Evolutionary conservation across 495 filamentous ascomycete genomes (phyloP), one percentile per base, ranked within the genome.

Genomic region (Patellaria atrata): DNA sequence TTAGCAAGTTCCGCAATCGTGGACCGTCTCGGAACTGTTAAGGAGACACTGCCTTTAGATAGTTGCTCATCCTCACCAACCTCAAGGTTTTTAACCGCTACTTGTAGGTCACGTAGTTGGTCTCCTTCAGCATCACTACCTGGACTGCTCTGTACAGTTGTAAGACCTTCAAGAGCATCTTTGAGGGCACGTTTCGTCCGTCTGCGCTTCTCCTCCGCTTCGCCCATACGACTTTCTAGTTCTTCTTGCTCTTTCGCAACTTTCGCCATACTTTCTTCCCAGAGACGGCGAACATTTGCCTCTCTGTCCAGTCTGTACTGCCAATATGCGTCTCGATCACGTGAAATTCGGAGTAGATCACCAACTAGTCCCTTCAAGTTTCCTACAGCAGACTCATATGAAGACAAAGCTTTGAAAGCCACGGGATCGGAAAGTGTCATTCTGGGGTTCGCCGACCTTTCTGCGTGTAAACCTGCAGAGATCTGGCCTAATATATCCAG

Each of bases 261-360:
- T 32, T 78, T 73, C 4, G 85, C 81, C 89, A 97, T 96, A 58
- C 84, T 96, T 42, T 96, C 91, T 61, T 97, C 89, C 89, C 91
- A 97, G 69, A 97, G 76, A 27, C 79, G 73, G 18, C 89, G 73
- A 49, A 94, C 73, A 50, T 86, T 73, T 21, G 73, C 75, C 56
- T 97, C 89, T 22, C 82, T 75, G 48, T 87, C 84, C 18, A 97
- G 67, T 11, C 89, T 74, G 53, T 89, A 87, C 54, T 94, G 85
- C 89, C 89, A 97, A 51, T 94, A 92, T 0, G 82, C 72, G 56
- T 97, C 89, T 18, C 91, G 77, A 48, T 97, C 89, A 37, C 79
- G 71, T 11, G 84, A 85, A 48, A 97, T 96, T 22, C 82, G 81
- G 9, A 94, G 60, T 3, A 96, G 69, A 53, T 92, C 85, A 4